Evolutionary conservation across 2,329 filamentous ascomycete genomes (phyloP).

Genomic region (Arthrobotrys conoides): DNA sequence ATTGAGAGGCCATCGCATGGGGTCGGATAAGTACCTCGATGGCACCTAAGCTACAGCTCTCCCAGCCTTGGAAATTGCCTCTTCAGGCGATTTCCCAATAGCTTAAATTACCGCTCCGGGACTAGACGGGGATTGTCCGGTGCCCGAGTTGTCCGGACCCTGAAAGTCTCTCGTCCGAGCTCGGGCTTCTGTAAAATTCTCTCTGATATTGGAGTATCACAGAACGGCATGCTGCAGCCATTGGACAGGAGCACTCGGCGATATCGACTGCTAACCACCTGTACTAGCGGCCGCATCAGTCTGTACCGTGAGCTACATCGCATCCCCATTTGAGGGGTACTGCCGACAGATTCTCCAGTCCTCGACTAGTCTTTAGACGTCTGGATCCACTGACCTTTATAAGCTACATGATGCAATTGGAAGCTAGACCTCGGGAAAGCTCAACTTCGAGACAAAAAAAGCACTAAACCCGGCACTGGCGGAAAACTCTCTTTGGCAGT

Average conservation of each 20-base stretch:
- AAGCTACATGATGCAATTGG: slow-evolving; percentile 11
- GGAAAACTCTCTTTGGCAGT: not conserved
- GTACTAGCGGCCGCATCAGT: not conserved
- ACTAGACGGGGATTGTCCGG: slow-evolving; percentile 33
- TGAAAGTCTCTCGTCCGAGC: slow-evolving; percentile 60
- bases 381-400: not conserved
- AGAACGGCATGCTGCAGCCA: slow-evolving; percentile 51
- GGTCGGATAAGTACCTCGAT: slow-evolving; percentile 19
- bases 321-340: slow-evolving; percentile 9
- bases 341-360: not conserved
- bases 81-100: not conserved
- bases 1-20: slow-evolving; percentile 1
- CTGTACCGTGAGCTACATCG: not conserved
- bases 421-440: not conserved
- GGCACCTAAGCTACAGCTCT: not conserved
- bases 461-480: not conserved
- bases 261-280: not conserved
- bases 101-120: slow-evolving; percentile 19
- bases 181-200: slow-evolving; percentile 42
- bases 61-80: slow-evolving; percentile 17
- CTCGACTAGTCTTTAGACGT: not conserved
- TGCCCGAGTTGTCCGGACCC: slow-evolving; percentile 56
- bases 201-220: slow-evolving; percentile 5
- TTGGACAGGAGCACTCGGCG: slow-evolving; percentile 46
- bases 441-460: not conserved